These are phyloP conservation scores for Plasmodium sp. DNA, from an alignment of 169 alveolate genomes.

Conservation along the genomic window DNA sequence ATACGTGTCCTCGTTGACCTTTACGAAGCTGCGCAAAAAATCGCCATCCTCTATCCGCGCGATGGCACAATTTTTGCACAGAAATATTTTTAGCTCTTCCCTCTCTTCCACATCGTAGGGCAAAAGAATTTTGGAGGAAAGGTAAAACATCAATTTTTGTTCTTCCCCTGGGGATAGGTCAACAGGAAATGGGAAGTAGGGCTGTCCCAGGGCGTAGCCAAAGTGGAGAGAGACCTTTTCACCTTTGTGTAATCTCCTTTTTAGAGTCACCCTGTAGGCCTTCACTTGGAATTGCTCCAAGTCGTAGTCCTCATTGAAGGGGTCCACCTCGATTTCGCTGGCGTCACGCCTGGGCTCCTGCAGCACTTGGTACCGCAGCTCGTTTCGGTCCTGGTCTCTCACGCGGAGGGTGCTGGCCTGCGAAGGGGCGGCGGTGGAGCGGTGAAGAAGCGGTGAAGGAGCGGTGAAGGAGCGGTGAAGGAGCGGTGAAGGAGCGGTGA, in stretches of 20 bases:
- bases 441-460: too few species aligned
- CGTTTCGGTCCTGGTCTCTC: slow-evolving; percentile 4
- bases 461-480: neutral
- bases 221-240: slow-evolving; percentile 1
- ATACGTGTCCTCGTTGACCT: slow-evolving; percentile 17
- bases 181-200: slow-evolving; percentile 42
- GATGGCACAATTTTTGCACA: slow-evolving; percentile 23
- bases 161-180: slow-evolving; percentile 21
- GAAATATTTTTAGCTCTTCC: slow-evolving; percentile 24
- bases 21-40: slow-evolving; percentile 19
- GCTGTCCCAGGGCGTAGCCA: slow-evolving; percentile 33
- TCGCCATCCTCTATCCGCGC: slow-evolving; percentile 1
- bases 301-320: slow-evolving; percentile 30
- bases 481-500: neutral
- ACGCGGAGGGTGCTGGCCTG: slow-evolving; percentile 36
- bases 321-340: slow-evolving; percentile 1
- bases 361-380: slow-evolving; percentile 1
- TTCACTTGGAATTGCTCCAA: slow-evolving; percentile 14
- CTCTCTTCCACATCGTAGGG: slow-evolving; percentile 46
- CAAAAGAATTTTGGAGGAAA: slow-evolving; percentile 26
- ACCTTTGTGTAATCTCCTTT: neutral
- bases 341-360: slow-evolving; percentile 3
- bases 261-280: slow-evolving; percentile 21
- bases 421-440: neutral
- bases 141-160: slow-evolving; percentile 40